A percentile compares a stretch with the other conserved stretches of the same genome.
Evolutionary conservation across 2,329 filamentous ascomycete genomes (phyloP).

Genomic region (Penicillium sp.): DNA sequence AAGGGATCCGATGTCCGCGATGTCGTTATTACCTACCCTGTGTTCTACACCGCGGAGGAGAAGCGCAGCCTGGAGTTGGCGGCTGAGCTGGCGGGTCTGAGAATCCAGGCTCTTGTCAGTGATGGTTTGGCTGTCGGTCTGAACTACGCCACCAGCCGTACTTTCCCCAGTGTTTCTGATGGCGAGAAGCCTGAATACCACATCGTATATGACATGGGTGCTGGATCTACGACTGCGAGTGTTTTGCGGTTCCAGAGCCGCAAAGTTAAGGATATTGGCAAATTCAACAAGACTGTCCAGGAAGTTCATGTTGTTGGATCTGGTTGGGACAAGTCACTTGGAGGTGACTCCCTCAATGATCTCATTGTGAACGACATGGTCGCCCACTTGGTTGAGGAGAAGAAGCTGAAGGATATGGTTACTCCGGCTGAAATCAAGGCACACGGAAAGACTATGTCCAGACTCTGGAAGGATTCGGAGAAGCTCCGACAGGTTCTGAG

Average conservation of each 20-base stretch:
- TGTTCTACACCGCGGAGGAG: conserved; percentile 88
- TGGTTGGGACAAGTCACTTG: conserved; percentile 86
- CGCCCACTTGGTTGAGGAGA: conserved; percentile 69
- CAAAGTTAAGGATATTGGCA: conserved; percentile 84
- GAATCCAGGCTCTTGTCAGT: conserved; percentile 78
- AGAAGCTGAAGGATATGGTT: conserved; percentile 48
- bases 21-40: conserved; percentile 81
- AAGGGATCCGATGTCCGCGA: conserved; percentile 72
- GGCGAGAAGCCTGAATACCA: conserved; percentile 87
- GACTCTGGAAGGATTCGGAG: conserved; percentile 91
- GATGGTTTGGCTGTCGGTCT: conserved; percentile 90
- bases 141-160: conserved; percentile 89
- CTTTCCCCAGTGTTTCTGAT: conserved; percentile 79
- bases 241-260: conserved; percentile 86
- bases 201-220: conserved; percentile 96
- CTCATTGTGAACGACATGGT: conserved; percentile 89
- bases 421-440: conserved; percentile 51
- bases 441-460: conserved; percentile 82
- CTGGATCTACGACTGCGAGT: conserved; percentile 87
- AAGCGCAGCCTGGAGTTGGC: conserved; percentile 81
- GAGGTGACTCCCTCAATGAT: conserved; percentile 84
- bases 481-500: conserved; percentile 84
- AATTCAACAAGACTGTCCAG: conserved; percentile 94
- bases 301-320: conserved; percentile 86
- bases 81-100: conserved; percentile 82